Evolutionary conservation across 805 yeast genomes (phyloP), one percentile per base, ranked within the genome.

Genomic region (Ogataea chonburiensis): DNA sequence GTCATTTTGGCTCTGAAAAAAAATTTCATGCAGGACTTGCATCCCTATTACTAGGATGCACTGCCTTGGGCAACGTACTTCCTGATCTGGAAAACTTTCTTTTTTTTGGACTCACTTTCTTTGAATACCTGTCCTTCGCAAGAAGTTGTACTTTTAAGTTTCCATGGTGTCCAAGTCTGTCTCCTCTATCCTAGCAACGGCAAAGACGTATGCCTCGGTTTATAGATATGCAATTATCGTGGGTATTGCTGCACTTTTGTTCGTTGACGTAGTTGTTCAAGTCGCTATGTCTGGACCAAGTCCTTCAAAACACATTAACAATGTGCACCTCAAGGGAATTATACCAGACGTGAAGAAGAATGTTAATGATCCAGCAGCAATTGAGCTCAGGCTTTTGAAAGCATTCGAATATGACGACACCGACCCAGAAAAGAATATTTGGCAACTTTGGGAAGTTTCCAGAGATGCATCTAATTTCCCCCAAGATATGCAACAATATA

Each of bases 371-470:
- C 37, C 43, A 11, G 12, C 27, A n/a, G 37, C 34, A 4, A 49
- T 49, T 17, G 53, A 49, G 34, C 22, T 30, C 8, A 30, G 54
- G 18, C 19, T 52, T 16, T 28, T 37, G 17, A 28, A 35, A 22
- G 43, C 29, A 21, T 50, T 41, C 40, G 47, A 44, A 17, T 47
- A 31, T 29, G 38, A 39, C 7, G 36, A 32, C 8, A 40, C 37
- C 7, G 34, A 28, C 3, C 31, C 46, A 16, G 54, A 52, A 35
- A 37, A 41, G 21, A 37, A 40, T 25, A 35, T 52, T n/a, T 43
- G 47, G 41, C 53, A 48, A 24, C 15, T 52, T 7, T 38, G 43
- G 38, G 47, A 48, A 22, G 36, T 29, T 5, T 17, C 16, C 7
- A 16, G 28, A 5, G 22, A 23, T 8, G 24, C 39, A 28, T 38